Base-by-base conservation (phyloP, 2,329 filamentous ascomycete species). In the Sporothrix pseudoabietina region DNA sequence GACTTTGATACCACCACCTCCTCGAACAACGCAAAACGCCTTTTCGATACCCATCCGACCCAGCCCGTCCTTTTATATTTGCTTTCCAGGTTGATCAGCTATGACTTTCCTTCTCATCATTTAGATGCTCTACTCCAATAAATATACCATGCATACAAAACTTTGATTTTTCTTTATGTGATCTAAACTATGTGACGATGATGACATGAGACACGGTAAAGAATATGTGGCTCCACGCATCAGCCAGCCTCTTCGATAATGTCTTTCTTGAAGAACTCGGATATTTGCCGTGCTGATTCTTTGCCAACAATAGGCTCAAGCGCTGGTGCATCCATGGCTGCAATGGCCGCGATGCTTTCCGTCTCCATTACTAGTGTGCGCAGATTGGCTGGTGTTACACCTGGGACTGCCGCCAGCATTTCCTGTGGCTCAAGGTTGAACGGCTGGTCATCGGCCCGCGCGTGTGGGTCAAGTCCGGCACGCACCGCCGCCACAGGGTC, bases 371-470 rank as follows among this genome's bases (percentile, higher is more conserved):
- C 89, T 63, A 99, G 78, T 75, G 88, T 89, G 78, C 88, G 89
- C 47, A 97, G 85, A 75, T 93, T 94, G 82, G 93, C 92, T 12
- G 90, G 90, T 47, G 89, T 95, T 16, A 98, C 88, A 0, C 96
- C 96, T 0, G 96, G 96, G 14, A 98, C 90, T 1, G 89, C 88
- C 39, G 91, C 85, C 75, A 99, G 83, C 93, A 98, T 97, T 79
- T 98, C 95, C 82, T 97, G 93, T 39, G 94, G 93, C 78, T 93
- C 90, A 75, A 91, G 88, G 78, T 94, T 97, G 79, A 97, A 97
- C 0, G 86, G 76, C 77, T 93, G 89, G 77, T 91, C 87, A 74
- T 90, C 90, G 2, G 86, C 88, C 78, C 83, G 86, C 80, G 88
- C 85, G 69, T 86, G 85, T 77, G 85, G 87, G 35, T 93, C 90